Conservation (phyloP, 1,284 basidiomycete species). For the Puccinia novopanici region DNA sequence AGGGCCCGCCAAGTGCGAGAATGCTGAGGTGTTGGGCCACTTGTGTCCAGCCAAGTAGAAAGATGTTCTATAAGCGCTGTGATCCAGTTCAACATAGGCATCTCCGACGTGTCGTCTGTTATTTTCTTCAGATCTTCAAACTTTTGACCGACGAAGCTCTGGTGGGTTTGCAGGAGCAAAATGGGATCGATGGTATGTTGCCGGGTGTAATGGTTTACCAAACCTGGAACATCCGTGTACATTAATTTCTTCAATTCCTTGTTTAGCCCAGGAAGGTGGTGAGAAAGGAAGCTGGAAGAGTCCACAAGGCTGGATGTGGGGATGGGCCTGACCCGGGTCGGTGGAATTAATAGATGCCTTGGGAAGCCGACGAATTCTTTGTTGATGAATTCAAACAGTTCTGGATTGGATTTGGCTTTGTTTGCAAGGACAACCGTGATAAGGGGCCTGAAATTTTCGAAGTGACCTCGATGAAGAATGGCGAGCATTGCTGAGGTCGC, state of each 20-base stretch:
- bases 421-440: background rate
- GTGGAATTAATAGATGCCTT: background rate
- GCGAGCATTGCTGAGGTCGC: background rate
- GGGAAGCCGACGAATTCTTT: background rate
- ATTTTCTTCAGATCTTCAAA: background rate
- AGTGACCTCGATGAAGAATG: background rate
- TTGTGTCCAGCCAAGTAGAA: background rate
- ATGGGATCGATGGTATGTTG: too few species aligned
- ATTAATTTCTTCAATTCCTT: constrained; percentile 1
- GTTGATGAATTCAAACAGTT: background rate
- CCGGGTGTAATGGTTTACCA: background rate
- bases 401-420: constrained; percentile 6
- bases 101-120: background rate
- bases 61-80: constrained; percentile 6
- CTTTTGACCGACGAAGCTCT: background rate
- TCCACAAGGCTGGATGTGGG: background rate
- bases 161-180: background rate
- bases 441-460: background rate
- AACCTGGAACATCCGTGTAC: constrained; percentile 3
- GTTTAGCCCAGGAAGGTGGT: background rate
- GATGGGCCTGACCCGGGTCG: background rate
- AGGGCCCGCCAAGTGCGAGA: constrained; percentile 5
- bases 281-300: background rate
- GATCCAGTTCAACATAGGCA: background rate
- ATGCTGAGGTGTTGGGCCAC: background rate